Base-by-base conservation (phyloP, 202 grass and related monocot species). In the Hordeum pubiflorum region DNA sequence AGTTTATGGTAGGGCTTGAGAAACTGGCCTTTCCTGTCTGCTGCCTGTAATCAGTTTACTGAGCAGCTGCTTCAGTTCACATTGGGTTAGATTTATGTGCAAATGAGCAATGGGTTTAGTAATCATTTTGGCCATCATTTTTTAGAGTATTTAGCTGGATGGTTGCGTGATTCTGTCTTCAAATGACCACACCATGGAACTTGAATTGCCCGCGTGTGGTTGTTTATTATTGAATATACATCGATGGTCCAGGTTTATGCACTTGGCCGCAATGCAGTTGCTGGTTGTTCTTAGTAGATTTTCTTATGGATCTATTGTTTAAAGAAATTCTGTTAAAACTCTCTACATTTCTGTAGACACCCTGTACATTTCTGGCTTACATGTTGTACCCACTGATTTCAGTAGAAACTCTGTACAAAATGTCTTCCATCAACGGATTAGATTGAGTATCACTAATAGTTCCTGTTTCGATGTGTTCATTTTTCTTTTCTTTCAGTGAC, bases 401-500 rank as follows among this genome's bases (percentile, higher is more conserved):
- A 46, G 43, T 46, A 46, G 12, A 44, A 44, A 44, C 12, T 14
- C 12, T 43, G 41, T 14, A 44, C 12, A 44, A 44, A 44, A 48
- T 17, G 44, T 48, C 44, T 48, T 48, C 44, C 14, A 48, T 48
- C 44, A 67, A 39, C 0, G 13, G 23, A 41, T 29, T 33, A 23
- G 20, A 12, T 48, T 60, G 6, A 29, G 15, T 29, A 29, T 72
- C 13, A 31, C 8, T 50, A 3, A 44, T 70, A 9, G 8, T 50
- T 78, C 13, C 38, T 83, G 17, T 17, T 56, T 75, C 14, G 4
- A 65, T 69, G 54, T 75, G 48, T 63, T 20, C 3, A 18, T 18
- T 54, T 17, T 72, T 82, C 33, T 83, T 83, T n/a, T 84, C 48
- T 83, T 79, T 6, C 58, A 18, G 46, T 36, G 41, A 46, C 4